phyloP scores from a whole-genome alignment of 2,329 filamentous ascomycete genomes.

The Apiospora pterosperma region DNA sequence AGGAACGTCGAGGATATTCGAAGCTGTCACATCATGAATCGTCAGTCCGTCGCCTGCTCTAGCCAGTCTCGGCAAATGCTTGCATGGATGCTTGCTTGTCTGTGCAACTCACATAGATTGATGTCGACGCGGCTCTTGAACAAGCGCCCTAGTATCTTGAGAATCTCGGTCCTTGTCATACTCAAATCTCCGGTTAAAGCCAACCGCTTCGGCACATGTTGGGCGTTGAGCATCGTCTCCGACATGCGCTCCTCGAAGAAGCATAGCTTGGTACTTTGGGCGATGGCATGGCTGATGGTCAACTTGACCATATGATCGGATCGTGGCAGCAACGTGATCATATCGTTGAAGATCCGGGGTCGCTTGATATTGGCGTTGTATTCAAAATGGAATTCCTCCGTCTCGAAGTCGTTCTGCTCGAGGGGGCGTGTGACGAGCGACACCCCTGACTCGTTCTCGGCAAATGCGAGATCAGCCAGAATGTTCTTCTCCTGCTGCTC shows the following conservation, averaged over 20 bases:
- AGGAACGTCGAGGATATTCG: constrained; percentile 91
- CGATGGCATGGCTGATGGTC: constrained; percentile 94
- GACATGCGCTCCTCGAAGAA: constrained; percentile 97
- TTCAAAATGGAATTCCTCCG: constrained; percentile 97
- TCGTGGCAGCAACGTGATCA: constrained; percentile 92
- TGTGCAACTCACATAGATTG: constrained; percentile 75
- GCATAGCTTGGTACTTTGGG: constrained; percentile 92
- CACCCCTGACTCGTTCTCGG: constrained; percentile 59
- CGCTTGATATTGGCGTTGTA: constrained; percentile 84
- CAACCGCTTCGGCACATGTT: constrained; percentile 85
- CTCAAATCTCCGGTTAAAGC: constrained; percentile 87
- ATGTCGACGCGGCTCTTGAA: constrained; percentile 96
- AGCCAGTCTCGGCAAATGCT: constrained; percentile 7
- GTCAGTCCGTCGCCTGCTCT: not conserved
- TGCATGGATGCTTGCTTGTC: not conserved
- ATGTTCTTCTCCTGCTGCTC: constrained; percentile 96
- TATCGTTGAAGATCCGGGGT: constrained; percentile 95
- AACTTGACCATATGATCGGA: constrained; percentile 98
- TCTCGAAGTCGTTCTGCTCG: constrained; percentile 89
- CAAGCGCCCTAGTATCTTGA: constrained; percentile 83
- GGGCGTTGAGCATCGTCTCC: constrained; percentile 87
- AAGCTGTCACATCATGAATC: constrained; percentile 51
- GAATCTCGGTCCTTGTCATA: constrained; percentile 88
- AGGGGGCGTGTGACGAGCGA: constrained; percentile 76
- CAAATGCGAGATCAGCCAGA: constrained; percentile 90